phyloP scores from a whole-genome alignment of 139 green algal species.

The Chlamydomonas sp. region DNA sequence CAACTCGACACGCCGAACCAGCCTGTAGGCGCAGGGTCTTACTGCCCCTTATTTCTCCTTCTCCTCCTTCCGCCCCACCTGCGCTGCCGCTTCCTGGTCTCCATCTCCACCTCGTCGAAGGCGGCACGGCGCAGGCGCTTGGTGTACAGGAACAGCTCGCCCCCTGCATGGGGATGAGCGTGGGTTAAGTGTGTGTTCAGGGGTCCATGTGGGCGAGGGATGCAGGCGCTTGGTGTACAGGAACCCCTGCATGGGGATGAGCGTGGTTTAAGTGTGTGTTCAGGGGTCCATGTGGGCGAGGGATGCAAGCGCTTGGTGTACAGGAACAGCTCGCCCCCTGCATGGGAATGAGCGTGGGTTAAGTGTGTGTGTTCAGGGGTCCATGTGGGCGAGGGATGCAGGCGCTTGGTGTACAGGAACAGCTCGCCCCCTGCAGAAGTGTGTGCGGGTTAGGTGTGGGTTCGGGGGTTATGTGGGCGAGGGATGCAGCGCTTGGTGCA shows the following conservation, averaged over 20 bases:
- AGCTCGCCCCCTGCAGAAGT: background rate
- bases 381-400: background rate
- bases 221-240: background rate
- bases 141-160: slow-evolving; percentile 18
- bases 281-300: too few species aligned
- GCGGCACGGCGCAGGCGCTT: slow-evolving; percentile 1
- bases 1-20: too few species aligned
- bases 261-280: too few species aligned
- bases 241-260: background rate
- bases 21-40: background rate
- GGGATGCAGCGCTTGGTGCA: background rate
- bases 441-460: background rate
- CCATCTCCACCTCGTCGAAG: slow-evolving; percentile 4
- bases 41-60: background rate
- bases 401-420: background rate
- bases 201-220: background rate
- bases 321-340: background rate
- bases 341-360: background rate
- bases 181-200: background rate
- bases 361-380: background rate
- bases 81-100: slow-evolving; percentile 16
- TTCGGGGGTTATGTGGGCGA: background rate
- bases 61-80: background rate
- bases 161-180: background rate
- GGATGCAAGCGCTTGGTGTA: background rate